Conservation (phyloP, 2,329 filamentous ascomycete species). For the Aspergillus fumigatiaffinis region DNA sequence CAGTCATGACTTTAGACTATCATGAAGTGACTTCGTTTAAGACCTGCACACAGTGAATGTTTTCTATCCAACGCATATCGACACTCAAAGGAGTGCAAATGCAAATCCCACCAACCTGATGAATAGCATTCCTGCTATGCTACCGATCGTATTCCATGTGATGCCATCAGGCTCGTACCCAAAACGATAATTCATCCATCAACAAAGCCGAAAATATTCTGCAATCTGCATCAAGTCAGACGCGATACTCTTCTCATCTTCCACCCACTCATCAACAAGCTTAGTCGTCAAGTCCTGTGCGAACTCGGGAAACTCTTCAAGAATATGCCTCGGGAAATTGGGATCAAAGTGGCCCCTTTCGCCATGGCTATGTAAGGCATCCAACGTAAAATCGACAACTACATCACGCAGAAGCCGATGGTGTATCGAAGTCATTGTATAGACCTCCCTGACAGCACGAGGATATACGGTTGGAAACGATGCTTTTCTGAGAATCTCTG, state of each 20-base stretch:
- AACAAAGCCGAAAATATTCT: background rate
- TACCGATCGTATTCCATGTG: background rate
- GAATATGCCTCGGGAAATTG: constrained; percentile 20
- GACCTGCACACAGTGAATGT: too few species aligned
- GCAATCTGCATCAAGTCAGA: background rate
- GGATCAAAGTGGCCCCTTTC: constrained; percentile 16
- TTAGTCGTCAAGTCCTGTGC: constrained; percentile 24
- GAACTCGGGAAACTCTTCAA: background rate
- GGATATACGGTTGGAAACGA: background rate
- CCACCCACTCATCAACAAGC: background rate
- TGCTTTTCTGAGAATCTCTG: background rate
- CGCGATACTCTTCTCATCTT: background rate
- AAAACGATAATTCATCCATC: background rate
- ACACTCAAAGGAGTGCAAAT: background rate
- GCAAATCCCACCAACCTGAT: background rate
- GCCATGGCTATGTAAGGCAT: background rate
- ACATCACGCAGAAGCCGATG: background rate
- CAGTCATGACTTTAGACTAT: background rate
- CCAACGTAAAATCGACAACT: background rate
- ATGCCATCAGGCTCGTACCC: too few species aligned
- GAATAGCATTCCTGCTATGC: background rate
- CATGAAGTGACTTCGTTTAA: background rate
- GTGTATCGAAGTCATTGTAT: background rate
- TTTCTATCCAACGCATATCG: background rate
- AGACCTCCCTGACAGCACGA: background rate